phyloP scores from a whole-genome alignment of 139 green algal genomes.

The Microglena sp. region DNA sequence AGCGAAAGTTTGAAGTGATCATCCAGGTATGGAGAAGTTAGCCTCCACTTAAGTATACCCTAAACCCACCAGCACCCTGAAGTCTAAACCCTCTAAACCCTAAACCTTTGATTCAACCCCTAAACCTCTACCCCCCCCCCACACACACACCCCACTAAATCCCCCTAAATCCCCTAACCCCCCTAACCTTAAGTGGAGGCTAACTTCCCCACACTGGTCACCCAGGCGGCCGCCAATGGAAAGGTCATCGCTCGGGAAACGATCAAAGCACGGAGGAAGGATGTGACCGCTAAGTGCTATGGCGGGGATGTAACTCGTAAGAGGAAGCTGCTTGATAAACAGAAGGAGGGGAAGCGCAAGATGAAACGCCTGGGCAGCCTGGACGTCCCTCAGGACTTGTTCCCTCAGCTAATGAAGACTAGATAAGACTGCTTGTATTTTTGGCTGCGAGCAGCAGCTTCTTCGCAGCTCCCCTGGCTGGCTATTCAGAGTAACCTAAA shows the following conservation, averaged over 20 bases:
- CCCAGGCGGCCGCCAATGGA: slow-evolving; percentile 57
- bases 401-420: slow-evolving; percentile 11
- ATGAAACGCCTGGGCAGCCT: slow-evolving; percentile 65
- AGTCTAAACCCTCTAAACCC: too few species aligned
- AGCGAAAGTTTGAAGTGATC: slow-evolving; percentile 72
- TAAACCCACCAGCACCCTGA: too few species aligned
- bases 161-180: too few species aligned
- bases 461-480: too few species aligned
- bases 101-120: too few species aligned
- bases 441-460: too few species aligned
- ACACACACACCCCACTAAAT: background rate
- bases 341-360: slow-evolving; percentile 79
- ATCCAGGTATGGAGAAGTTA: slow-evolving; percentile 34
- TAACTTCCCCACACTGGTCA: too few species aligned
- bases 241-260: slow-evolving; percentile 70
- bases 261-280: slow-evolving; percentile 61
- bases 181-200: too few species aligned
- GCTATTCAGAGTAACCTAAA: background rate
- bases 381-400: slow-evolving; percentile 25
- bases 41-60: too few species aligned
- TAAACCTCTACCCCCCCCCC: too few species aligned
- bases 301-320: slow-evolving; percentile 71
- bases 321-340: slow-evolving; percentile 77
- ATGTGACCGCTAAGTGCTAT: slow-evolving; percentile 57
- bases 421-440: background rate